These are phyloP conservation scores for Cucurbita pepo DNA, from an alignment of 306 rosid genomes.

Conservation along the genomic window DNA sequence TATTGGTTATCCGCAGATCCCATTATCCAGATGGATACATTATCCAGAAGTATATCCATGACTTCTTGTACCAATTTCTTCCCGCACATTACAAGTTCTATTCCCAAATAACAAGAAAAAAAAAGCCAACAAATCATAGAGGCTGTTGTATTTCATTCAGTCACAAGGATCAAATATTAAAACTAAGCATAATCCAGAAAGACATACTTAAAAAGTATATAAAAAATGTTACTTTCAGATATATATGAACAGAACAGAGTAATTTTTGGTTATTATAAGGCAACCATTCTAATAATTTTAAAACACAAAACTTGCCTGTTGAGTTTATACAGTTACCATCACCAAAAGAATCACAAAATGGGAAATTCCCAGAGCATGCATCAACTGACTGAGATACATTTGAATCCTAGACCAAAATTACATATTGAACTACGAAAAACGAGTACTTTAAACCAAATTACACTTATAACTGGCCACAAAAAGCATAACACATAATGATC, in stretches of 20 bases:
- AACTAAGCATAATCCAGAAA: not conserved
- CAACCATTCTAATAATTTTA: not conserved
- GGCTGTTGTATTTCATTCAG: too few species aligned
- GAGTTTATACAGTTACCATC: not conserved
- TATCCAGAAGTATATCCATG: not conserved
- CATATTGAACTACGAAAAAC: not conserved
- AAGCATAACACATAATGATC: not conserved
- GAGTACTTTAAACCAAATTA: not conserved
- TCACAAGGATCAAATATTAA: not conserved
- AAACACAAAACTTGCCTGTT: not conserved
- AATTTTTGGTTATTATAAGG: not conserved
- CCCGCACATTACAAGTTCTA: not conserved
- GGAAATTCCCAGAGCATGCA: not conserved
- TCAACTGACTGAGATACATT: not conserved
- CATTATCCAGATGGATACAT: not conserved
- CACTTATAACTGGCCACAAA: not conserved
- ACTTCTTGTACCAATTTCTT: not conserved
- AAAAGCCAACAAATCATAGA: too few species aligned
- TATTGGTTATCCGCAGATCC: not conserved
- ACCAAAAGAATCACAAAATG: not conserved
- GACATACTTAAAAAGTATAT: not conserved
- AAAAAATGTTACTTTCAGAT: not conserved
- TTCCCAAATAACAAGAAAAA: too few species aligned
- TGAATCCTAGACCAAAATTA: not conserved
- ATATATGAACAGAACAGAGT: not conserved